These are phyloP conservation scores for Colletotrichum tabaci DNA, from an alignment of 2,329 filamentous ascomycete species.

Conservation along the genomic window DNA sequence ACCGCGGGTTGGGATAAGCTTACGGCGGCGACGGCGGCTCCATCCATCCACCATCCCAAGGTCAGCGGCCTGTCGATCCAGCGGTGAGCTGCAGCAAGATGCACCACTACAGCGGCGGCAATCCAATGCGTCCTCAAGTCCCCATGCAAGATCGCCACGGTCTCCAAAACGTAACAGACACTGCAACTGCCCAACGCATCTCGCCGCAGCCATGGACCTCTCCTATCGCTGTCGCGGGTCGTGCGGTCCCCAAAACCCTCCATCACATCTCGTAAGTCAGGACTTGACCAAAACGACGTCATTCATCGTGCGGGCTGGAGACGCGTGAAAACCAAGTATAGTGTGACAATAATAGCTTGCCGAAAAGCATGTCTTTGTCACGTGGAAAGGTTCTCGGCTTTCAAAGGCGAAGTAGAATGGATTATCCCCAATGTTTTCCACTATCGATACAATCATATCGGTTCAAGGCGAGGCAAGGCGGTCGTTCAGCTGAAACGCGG, in stretches of 20 bases:
- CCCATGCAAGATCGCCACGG: neutral
- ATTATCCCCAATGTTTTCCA: neutral
- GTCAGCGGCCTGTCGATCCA: constrained; percentile 29
- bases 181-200: neutral
- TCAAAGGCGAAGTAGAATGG: neutral
- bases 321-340: neutral
- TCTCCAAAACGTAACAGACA: neutral
- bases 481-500: constrained; percentile 34
- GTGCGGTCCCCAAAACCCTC: neutral
- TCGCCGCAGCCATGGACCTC: neutral
- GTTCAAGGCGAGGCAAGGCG: constrained; percentile 2
- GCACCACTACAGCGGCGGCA: neutral
- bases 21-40: constrained; percentile 2
- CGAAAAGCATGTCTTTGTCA: neutral
- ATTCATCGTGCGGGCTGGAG: neutral
- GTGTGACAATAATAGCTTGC: neutral
- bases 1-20: constrained; percentile 4
- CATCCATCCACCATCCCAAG: neutral
- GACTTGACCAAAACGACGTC: constrained; percentile 25
- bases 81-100: constrained; percentile 30
- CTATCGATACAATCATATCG: neutral
- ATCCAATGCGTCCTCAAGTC: neutral
- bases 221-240: neutral
- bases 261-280: neutral
- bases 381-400: neutral